Base-by-base conservation (phyloP, 2,329 filamentous ascomycete genomes). In the Pseudopithomyces maydicus region DNA sequence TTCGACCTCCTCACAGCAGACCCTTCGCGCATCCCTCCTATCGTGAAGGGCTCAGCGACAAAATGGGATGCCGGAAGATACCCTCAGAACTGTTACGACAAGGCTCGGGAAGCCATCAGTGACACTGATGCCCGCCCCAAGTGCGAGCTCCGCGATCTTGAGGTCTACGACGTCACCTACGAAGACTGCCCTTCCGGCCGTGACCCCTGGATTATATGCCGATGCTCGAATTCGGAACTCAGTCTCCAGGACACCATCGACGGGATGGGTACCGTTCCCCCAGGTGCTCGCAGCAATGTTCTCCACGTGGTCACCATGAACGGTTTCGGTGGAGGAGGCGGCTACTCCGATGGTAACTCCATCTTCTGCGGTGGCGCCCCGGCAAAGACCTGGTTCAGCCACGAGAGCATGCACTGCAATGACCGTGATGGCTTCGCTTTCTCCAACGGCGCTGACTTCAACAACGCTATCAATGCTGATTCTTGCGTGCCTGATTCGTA, bases 11-110 rank as follows among this genome's bases (percentile, higher is more conserved):
- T 51, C n/a, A 51, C 48, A 14, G 48, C 48, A 35, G 48, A 51
- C 14, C 38, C 48, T n/a, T 51, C 48, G 15, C 48, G 38, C 26
- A 51, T 51, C n/a, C 48, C 48, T 6, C 48, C 48, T 5, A 39
- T 51, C 39, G 38, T 35, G 3, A 35, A 51, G 19, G 48, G 48
- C 4, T 33, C 38, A 6, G 38, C 36, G 15, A 43, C 22, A 11
- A 42, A 43, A 29, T 51, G 48, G 48, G 48, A 51, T 20, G 36
- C 48, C 2, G 48, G 48, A n/a, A n/a, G 26, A 15, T 61, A 58
- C 32, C 56, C 58, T 11, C 38, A 41, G 17, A 58, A 56, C 50
- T 61, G 58, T 39, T 61, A 58, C 44, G 54, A 58, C 47, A 58
- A 51, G 6, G 55, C 58, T 14, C 42, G 46, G 17, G 46, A 56